These are phyloP conservation scores for Clitopilus hobsonii DNA, from an alignment of 768 basidiomycete genomes.

Conservation along the genomic window DNA sequence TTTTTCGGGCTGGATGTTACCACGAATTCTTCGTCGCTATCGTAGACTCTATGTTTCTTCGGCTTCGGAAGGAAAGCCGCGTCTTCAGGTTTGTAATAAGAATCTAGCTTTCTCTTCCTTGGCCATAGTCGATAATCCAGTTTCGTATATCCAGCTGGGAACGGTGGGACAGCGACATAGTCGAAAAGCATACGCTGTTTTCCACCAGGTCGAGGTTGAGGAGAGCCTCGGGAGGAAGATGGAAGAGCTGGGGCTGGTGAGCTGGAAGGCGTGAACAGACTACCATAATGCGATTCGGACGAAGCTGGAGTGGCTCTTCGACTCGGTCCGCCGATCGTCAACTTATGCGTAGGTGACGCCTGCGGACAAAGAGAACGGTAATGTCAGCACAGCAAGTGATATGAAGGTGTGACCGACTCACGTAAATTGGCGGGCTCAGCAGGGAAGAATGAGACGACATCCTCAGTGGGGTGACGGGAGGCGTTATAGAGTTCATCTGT, in stretches of 20 bases:
- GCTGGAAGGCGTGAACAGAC: conserved; percentile 2
- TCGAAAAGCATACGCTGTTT: too few relatives aligned
- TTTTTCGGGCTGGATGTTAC: too few relatives aligned
- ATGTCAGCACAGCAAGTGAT: not conserved
- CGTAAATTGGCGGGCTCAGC: not conserved
- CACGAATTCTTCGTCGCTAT: not conserved
- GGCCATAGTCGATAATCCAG: conserved; percentile 12
- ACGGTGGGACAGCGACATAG: conserved; percentile 19
- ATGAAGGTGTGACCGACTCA: not conserved
- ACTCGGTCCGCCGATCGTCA: conserved; percentile 8
- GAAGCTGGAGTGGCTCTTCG: conserved; percentile 12
- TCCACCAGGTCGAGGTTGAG: too few relatives aligned
- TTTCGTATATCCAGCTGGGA: conserved; percentile 8
- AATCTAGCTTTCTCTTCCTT: not conserved
- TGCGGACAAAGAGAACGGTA: not conserved
- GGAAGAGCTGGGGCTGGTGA: not conserved
- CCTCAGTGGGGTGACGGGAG: too few relatives aligned
- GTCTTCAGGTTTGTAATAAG: not conserved
- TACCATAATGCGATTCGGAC: conserved; percentile 8
- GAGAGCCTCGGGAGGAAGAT: not conserved
- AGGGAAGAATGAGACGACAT: not conserved
- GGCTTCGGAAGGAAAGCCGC: not conserved
- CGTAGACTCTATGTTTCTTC: not conserved
- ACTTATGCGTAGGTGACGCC: not conserved
- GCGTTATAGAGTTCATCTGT: too few relatives aligned